These are phyloP conservation scores for Hypoxylon cercidicola DNA, from an alignment of 495 filamentous ascomycete species.

Conservation along the genomic window DNA sequence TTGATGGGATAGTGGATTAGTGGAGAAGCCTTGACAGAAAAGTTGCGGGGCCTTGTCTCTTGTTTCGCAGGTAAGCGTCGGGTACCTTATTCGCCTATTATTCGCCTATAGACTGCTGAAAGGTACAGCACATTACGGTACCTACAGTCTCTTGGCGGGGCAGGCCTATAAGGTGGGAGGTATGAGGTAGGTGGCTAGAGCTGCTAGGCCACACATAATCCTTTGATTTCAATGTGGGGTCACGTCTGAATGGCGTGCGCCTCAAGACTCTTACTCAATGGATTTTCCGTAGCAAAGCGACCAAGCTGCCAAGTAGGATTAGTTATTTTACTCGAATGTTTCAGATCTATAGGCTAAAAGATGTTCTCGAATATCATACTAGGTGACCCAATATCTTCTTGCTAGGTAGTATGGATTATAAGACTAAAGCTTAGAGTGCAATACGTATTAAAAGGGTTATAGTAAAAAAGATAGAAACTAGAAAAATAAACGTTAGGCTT, in stretches of 20 bases:
- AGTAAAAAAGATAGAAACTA: too few species aligned
- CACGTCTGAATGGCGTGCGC: too few species aligned
- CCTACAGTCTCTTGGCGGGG: neutral
- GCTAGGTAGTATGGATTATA: too few species aligned
- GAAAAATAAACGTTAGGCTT: too few species aligned
- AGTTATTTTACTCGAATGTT: too few species aligned
- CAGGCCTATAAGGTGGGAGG: neutral
- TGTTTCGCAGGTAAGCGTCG: constrained; percentile 13
- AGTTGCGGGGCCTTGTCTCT: constrained; percentile 14
- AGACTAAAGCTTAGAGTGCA: too few species aligned
- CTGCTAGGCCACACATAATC: constrained; percentile 21
- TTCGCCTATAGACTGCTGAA: neutral
- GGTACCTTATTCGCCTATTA: constrained; percentile 2
- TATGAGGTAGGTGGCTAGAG: neutral
- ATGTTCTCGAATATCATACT: too few species aligned
- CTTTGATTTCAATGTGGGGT: constrained; percentile 19
- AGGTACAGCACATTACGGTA: constrained; percentile 1
- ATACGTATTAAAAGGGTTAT: too few species aligned
- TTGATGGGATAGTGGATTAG: constrained; percentile 30
- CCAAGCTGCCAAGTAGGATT: too few species aligned
- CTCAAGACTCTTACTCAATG: constrained; percentile 4
- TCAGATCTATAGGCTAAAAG: too few species aligned
- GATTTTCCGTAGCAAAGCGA: too few species aligned
- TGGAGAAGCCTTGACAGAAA: constrained; percentile 34
- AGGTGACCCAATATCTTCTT: too few species aligned